Evolutionary conservation across 192 early-diverging fungal genomes (phyloP).

Genomic region (Pilaira anomala): DNA sequence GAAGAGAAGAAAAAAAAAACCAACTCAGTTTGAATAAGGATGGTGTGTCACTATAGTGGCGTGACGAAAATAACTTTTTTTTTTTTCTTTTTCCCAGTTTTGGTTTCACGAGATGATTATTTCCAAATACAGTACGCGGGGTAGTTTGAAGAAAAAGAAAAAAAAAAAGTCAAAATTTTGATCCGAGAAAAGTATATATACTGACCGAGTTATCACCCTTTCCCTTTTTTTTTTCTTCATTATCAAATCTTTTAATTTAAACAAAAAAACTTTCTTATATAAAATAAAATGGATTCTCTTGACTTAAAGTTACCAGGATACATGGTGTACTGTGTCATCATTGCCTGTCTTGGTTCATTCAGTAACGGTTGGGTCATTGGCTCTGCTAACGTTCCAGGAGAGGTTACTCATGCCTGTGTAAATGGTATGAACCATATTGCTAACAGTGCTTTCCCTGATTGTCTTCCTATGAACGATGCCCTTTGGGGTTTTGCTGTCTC

Average conservation of each 20-base stretch:
- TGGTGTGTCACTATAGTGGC: no score
- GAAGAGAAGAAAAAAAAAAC: no score
- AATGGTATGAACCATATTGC: constrained; percentile 7
- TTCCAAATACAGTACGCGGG: no score
- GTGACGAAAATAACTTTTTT: no score
- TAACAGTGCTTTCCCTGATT: constrained; percentile 25
- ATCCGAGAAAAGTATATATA: no score
- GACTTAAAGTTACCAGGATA: constrained; percentile 35
- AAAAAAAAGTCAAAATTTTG: no score
- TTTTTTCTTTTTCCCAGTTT: no score
- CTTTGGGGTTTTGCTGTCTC: constrained; percentile 46
- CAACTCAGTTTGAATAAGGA: no score
- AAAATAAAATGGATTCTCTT: constrained; percentile 41
- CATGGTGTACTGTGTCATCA: constrained; percentile 41
- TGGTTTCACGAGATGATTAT: no score
- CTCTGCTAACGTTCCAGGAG: constrained; percentile 44
- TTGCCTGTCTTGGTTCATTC: constrained; percentile 41
- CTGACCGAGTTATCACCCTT: background rate
- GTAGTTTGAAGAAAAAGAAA: no score
- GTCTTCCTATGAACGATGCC: constrained; percentile 33
- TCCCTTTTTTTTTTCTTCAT: background rate
- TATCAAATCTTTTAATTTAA: background rate
- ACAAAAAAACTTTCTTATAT: constrained; percentile 10
- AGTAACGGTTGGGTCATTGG: constrained; percentile 46
- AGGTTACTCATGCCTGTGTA: constrained; percentile 26